phyloP scores from a whole-genome alignment of 129 eudicot species.

The Smallanthus sonchifolius region DNA sequence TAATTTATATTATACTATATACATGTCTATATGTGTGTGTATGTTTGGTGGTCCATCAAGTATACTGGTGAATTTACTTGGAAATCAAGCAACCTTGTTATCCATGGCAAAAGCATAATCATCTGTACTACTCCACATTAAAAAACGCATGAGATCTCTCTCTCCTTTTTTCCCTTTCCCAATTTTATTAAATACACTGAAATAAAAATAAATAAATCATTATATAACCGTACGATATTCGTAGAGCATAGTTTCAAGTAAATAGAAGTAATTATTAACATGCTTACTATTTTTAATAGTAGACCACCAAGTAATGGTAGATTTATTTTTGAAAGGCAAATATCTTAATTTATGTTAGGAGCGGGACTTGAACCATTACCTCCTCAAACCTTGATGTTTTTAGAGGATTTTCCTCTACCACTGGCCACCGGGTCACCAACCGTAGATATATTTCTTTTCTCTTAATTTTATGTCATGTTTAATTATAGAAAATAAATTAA shows the following conservation, averaged over 20 bases:
- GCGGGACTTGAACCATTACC: too few relatives aligned
- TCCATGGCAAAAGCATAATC: slow-evolving; percentile 52
- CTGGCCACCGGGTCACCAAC: too few relatives aligned
- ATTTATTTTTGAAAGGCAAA: too few relatives aligned
- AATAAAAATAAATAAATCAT: neutral
- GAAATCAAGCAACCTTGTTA: slow-evolving; percentile 68
- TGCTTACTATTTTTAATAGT: neutral
- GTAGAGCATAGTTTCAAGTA: neutral
- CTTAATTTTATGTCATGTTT: too few relatives aligned
- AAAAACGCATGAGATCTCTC: slow-evolving; percentile 57
- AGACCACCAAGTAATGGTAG: neutral
- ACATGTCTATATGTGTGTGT: too few relatives aligned
- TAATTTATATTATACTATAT: too few relatives aligned
- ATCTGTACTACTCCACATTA: slow-evolving; percentile 53
- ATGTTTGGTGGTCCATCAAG: slow-evolving; percentile 65
- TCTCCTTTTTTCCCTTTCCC: neutral
- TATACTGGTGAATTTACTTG: slow-evolving; percentile 73
- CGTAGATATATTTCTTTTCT: too few relatives aligned
- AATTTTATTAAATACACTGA: neutral
- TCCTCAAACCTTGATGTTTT: too few relatives aligned
- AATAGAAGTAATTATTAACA: neutral
- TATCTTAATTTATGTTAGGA: too few relatives aligned
- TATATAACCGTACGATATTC: neutral
- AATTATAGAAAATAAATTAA: too few relatives aligned
- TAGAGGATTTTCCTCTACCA: too few relatives aligned